These are phyloP conservation scores for Teratosphaeria destructans DNA, from an alignment of 2,329 filamentous ascomycete genomes.

Conservation along the genomic window DNA sequence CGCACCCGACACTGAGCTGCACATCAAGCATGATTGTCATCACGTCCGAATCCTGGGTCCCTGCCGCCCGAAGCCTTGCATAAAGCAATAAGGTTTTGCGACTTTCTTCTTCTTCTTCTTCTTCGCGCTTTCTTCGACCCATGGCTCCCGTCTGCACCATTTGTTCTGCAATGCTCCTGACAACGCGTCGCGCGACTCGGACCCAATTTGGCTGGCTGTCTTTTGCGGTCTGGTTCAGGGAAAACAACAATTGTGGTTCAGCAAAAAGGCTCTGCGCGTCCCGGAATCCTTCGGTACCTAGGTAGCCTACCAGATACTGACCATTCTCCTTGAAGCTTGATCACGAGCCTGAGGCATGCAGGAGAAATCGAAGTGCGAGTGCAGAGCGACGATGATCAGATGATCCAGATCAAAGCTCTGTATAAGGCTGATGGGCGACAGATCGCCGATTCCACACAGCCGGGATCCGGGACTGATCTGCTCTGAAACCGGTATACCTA, in stretches of 20 bases:
- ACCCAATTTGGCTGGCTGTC: background rate
- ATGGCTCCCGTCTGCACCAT: background rate
- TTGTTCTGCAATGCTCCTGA: background rate
- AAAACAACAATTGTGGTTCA: background rate
- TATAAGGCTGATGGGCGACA: background rate
- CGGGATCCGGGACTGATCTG: background rate
- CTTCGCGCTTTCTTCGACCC: background rate
- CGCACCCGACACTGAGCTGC: too few species aligned
- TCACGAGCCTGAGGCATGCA: background rate
- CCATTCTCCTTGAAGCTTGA: background rate
- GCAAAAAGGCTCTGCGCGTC: background rate
- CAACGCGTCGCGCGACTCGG: background rate
- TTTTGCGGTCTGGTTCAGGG: background rate
- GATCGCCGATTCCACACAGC: background rate
- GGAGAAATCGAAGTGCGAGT: background rate
- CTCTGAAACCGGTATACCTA: background rate
- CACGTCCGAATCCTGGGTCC: too few species aligned
- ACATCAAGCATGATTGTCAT: too few species aligned
- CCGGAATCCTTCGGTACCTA: background rate
- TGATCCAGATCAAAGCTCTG: background rate
- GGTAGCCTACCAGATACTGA: background rate
- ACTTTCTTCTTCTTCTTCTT: background rate
- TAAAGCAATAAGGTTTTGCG: too few species aligned
- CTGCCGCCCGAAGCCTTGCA: too few species aligned
- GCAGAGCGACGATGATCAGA: background rate